Percentiles rank a stretch among this genome's conserved stretches.
These are phyloP conservation scores for Carex scoparia DNA, from an alignment of 176 grass and related monocot genomes.

Conservation along the genomic window DNA sequence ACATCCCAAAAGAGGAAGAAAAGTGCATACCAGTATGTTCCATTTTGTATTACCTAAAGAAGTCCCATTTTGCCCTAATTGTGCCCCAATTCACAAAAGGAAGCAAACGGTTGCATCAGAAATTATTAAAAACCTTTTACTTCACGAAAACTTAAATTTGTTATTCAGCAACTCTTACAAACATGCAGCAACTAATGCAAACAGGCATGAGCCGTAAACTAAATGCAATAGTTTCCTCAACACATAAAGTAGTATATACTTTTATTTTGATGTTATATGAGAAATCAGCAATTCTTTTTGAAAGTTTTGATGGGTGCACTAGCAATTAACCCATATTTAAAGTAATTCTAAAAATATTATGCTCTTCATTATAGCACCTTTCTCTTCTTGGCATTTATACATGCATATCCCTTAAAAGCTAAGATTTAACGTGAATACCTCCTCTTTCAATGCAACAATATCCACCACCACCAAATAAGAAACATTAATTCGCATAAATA, in stretches of 20 bases:
- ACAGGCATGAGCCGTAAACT: too few species aligned
- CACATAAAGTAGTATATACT: background rate
- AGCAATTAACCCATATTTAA: too few species aligned
- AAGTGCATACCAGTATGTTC: too few species aligned
- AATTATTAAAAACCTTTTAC: background rate
- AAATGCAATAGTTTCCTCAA: background rate
- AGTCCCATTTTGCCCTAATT: too few species aligned
- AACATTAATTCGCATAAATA: background rate
- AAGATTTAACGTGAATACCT: background rate
- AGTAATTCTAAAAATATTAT: background rate
- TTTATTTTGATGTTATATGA: too few species aligned
- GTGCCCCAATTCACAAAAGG: background rate
- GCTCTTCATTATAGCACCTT: background rate
- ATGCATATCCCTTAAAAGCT: background rate
- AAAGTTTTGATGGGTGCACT: too few species aligned
- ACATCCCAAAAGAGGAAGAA: background rate
- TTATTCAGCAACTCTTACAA: background rate
- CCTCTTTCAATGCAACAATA: background rate
- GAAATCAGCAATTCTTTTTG: too few species aligned
- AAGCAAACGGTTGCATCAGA: background rate
- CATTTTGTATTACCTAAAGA: too few species aligned
- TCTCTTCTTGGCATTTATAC: background rate
- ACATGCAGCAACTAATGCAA: too few species aligned
- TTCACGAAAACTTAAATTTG: background rate
- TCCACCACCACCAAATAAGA: background rate